phyloP scores from a whole-genome alignment of 192 early-diverging fungal genomes.

The Backusella circina region DNA sequence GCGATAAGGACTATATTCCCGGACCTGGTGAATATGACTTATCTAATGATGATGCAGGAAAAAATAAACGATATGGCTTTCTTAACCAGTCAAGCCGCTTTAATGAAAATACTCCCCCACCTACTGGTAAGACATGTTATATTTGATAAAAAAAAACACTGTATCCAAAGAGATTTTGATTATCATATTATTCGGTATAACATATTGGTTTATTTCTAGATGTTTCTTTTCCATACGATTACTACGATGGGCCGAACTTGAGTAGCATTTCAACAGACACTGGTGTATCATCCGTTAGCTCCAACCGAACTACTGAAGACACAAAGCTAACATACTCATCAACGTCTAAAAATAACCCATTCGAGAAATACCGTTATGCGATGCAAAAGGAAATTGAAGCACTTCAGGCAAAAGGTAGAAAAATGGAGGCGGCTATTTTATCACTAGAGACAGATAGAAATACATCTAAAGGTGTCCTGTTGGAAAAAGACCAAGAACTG shows the following conservation, averaged over 20 bases:
- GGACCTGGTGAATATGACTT: constrained; percentile 24
- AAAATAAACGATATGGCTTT: constrained; percentile 1
- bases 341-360: not conserved
- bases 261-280: constrained; percentile 11
- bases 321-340: not conserved
- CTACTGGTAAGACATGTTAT: not conserved
- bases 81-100: constrained; percentile 6
- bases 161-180: not conserved
- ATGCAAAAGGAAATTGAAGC: constrained; percentile 26
- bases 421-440: constrained; percentile 11
- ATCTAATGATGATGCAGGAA: not conserved
- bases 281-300: not conserved
- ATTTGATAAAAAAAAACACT: too few species aligned
- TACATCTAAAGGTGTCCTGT: not conserved
- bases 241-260: constrained; percentile 1
- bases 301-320: constrained; percentile 10
- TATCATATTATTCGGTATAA: not conserved
- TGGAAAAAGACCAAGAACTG: constrained; percentile 14
- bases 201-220: not conserved
- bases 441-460: constrained; percentile 9
- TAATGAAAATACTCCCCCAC: not conserved
- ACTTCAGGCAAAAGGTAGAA: constrained; percentile 16
- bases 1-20: constrained; percentile 21
- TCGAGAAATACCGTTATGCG: constrained; percentile 15
- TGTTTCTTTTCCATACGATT: not conserved